A percentile compares a stretch with the other conserved stretches of the same genome.
These are phyloP conservation scores for Candida yuanshanica DNA, from an alignment of 805 yeast genomes.

Conservation along the genomic window DNA sequence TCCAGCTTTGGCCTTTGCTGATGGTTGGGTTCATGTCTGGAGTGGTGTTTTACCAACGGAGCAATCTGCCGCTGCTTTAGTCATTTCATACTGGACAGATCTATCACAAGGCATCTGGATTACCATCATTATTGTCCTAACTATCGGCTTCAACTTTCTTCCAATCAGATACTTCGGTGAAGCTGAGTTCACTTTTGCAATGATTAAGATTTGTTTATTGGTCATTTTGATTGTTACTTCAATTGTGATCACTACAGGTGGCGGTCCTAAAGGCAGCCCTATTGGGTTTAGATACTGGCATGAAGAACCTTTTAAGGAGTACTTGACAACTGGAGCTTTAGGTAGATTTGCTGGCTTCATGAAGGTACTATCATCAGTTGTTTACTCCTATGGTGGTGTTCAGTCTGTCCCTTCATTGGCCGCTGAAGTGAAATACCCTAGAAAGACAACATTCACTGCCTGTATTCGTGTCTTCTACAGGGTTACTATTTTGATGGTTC, in stretches of 20 bases:
- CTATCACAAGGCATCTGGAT: slow-evolving; percentile 41
- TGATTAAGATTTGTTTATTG: slow-evolving; percentile 55
- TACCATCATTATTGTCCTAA: slow-evolving; percentile 32
- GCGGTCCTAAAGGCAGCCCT: slow-evolving; percentile 42
- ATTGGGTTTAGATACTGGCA: slow-evolving; percentile 31
- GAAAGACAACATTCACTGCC: slow-evolving; percentile 28
- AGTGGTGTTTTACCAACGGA: slow-evolving; percentile 38
- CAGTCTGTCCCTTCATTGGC: slow-evolving; percentile 44
- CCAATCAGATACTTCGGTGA: slow-evolving; percentile 42
- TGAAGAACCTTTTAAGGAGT: slow-evolving; percentile 9
- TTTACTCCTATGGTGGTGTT: slow-evolving; percentile 32
- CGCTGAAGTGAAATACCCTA: slow-evolving; percentile 31
- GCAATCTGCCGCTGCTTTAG: slow-evolving; percentile 38
- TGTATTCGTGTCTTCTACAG: slow-evolving; percentile 28
- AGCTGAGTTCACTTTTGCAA: slow-evolving; percentile 49
- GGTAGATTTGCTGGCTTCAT: slow-evolving; percentile 28
- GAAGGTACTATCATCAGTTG: slow-evolving; percentile 34
- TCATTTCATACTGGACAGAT: slow-evolving; percentile 40
- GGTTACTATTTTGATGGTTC: slow-evolving; percentile 25
- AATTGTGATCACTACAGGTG: slow-evolving; percentile 53
- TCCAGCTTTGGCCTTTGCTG: slow-evolving; percentile 40
- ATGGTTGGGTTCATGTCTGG: slow-evolving; percentile 39
- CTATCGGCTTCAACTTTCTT: slow-evolving; percentile 30
- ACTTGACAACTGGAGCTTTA: slow-evolving; percentile 14
- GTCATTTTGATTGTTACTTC: slow-evolving; percentile 53